Evolutionary conservation across 2,329 filamentous ascomycete species (phyloP).

Genomic region (Tolypocladium nubicola): DNA sequence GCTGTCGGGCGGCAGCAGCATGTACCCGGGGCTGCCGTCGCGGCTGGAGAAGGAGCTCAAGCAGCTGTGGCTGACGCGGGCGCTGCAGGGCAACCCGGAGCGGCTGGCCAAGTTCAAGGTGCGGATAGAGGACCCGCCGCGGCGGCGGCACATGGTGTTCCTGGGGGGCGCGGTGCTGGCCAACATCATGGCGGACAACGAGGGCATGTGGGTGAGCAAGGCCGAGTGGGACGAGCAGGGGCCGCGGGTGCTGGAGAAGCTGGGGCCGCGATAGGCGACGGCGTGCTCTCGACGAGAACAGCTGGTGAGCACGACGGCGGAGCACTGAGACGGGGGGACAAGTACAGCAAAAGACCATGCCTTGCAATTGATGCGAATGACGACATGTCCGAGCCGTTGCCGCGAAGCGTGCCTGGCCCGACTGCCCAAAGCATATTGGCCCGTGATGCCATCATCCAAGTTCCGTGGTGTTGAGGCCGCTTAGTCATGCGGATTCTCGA

Average conservation of each 20-base stretch:
- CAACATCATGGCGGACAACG: conserved; percentile 98
- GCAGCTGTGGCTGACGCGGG: conserved; percentile 92
- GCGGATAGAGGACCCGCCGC: conserved; percentile 92
- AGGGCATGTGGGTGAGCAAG: conserved; percentile 98
- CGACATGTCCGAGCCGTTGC: too few relatives aligned
- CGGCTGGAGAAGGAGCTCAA: conserved; percentile 97
- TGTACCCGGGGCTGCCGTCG: conserved; percentile 95
- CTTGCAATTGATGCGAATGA: too few relatives aligned
- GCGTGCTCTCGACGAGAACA: too few relatives aligned
- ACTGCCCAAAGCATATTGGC: too few relatives aligned
- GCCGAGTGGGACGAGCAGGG: conserved; percentile 96
- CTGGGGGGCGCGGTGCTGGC: conserved; percentile 90
- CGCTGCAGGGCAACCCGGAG: conserved; percentile 85
- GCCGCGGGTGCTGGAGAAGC: conserved; percentile 72
- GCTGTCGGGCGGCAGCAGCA: conserved; percentile 91
- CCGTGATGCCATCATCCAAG: too few relatives aligned
- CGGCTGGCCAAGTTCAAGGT: conserved; percentile 98
- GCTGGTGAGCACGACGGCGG: too few relatives aligned
- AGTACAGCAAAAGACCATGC: too few relatives aligned
- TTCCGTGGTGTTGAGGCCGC: neutral
- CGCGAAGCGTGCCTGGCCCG: too few relatives aligned
- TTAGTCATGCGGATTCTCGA: neutral
- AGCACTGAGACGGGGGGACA: too few relatives aligned
- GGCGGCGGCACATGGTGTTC: conserved; percentile 99
- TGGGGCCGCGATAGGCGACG: conserved; percentile 66